Percentiles rank a stretch among this genome's conserved stretches.
These are phyloP conservation scores for Xylaria sp. DNA, from an alignment of 2,329 filamentous ascomycete genomes.

Conservation along the genomic window DNA sequence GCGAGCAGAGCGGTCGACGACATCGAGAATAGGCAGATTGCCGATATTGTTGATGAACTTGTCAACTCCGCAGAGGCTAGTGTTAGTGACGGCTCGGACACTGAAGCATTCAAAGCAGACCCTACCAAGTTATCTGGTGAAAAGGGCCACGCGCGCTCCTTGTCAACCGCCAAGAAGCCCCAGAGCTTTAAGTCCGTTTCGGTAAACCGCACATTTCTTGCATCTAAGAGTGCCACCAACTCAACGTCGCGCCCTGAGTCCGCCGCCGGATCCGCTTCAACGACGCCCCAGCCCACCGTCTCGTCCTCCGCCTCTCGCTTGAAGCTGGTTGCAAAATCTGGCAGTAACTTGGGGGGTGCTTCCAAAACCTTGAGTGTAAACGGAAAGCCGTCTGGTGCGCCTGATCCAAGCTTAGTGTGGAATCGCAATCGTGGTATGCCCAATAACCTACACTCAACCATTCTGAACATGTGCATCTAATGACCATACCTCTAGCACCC, in stretches of 20 bases:
- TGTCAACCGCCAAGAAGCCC: conserved; percentile 75
- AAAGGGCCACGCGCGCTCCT: conserved; percentile 67
- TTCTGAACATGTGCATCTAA: conserved; percentile 11
- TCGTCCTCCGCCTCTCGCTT: conserved; percentile 68
- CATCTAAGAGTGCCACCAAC: conserved; percentile 69
- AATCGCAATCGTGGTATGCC: conserved; percentile 85
- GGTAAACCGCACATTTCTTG: conserved; percentile 84
- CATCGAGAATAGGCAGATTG: conserved; percentile 66
- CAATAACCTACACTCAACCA: neutral
- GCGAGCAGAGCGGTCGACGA: conserved; percentile 66
- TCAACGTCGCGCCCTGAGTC: conserved; percentile 62
- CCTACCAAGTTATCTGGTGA: conserved; percentile 65
- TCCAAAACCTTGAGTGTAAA: conserved; percentile 61
- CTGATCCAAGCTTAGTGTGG: conserved; percentile 82
- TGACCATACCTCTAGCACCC: conserved; percentile 57
- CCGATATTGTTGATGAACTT: conserved; percentile 66
- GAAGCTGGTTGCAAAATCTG: conserved; percentile 79
- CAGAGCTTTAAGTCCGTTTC: conserved; percentile 85
- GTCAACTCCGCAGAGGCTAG: conserved; percentile 73
- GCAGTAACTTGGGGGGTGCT: conserved; percentile 66
- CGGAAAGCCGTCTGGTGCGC: conserved; percentile 68
- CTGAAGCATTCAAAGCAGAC: conserved; percentile 73
- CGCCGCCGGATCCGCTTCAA: conserved; percentile 55
- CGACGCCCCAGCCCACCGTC: conserved; percentile 58
- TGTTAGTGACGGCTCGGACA: conserved; percentile 79